Conservation (phyloP, 2,329 filamentous ascomycete species). For the Calcarisporium arbuscula region DNA sequence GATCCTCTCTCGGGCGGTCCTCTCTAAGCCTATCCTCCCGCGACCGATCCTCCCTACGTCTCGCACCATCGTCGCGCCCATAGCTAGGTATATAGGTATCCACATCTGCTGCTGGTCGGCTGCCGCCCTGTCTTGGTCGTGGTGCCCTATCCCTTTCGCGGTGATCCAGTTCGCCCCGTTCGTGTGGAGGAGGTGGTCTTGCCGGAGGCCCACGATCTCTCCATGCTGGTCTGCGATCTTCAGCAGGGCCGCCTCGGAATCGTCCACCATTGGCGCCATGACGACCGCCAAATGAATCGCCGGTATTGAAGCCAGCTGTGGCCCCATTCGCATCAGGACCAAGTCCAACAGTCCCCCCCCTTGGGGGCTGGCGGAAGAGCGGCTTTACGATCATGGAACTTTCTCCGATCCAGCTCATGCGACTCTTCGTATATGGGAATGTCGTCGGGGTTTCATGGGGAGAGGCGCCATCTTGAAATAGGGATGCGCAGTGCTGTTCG, state of each 20-base stretch:
- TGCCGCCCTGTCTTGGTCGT: conserved; percentile 24
- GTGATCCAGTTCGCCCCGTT: conserved; percentile 29
- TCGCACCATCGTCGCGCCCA: conserved; percentile 25
- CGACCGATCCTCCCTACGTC: conserved; percentile 28
- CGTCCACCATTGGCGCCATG: conserved; percentile 43
- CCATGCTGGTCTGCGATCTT: conserved; percentile 48
- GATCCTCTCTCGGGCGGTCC: conserved; percentile 15
- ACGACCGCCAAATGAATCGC: conserved; percentile 41
- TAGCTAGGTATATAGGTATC: conserved; percentile 48
- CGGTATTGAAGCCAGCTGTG: conserved; percentile 42
- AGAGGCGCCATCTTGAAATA: conserved; percentile 79
- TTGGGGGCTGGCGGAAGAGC: conserved; percentile 85
- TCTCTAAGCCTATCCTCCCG: conserved; percentile 23
- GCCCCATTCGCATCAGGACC: conserved; percentile 47
- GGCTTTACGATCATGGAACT: conserved; percentile 79
- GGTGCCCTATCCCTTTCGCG: conserved; percentile 34
- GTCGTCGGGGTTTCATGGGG: conserved; percentile 75
- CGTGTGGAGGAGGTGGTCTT: conserved; percentile 43
- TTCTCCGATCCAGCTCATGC: conserved; percentile 90
- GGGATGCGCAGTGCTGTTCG: conserved; percentile 80
- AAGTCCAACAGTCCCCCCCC: conserved; percentile 80
- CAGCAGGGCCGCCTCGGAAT: conserved; percentile 34
- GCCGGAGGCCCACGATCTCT: conserved; percentile 46
- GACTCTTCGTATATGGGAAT: conserved; percentile 91
- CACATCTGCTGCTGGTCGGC: conserved; percentile 29